Evolutionary conservation across 768 basidiomycete species (phyloP), one percentile per base, ranked within the genome.

Genomic region (Mycena chlorophos): DNA sequence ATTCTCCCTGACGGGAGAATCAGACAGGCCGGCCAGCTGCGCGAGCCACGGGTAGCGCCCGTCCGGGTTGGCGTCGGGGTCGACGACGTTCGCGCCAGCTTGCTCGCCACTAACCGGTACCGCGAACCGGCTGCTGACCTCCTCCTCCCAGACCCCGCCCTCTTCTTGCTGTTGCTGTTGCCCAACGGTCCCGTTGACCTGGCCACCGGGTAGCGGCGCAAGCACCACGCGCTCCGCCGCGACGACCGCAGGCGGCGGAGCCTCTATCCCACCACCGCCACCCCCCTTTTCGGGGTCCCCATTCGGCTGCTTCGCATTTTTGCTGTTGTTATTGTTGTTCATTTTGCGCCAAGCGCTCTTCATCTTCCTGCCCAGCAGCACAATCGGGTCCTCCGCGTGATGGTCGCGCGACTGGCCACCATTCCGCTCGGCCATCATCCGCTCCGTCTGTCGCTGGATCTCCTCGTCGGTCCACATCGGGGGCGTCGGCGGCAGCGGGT

Each of bases 321-420:
- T n/a, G n/a, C n/a, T n/a, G n/a, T n/a, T n/a, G 46, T 73, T 67
- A 67, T 73, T 78, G 45, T 68, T 57, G 51, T 75, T 75, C 49
- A 84, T 69, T 65, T 73, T 78, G 64, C 68, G 75, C 83, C 82
- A 85, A 17, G 80, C 75, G 29, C 66, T 80, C 66, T 79, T 84
- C 53, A 85, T 67, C 55, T 81, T 68, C 69, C 68, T 79, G 54
- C 83, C 83, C 39, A 86, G 64, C 19, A 69, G 63, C 52, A 78
- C 23, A 39, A 85, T 66, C 19, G 82, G 77, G 65, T 83, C 82
- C 55, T 82, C 80, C 31, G 66, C 51, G 29, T 60, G 70, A 3
- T 65, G 66, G 8, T 14, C 17, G 12, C 28, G 30, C 5, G 29
- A 25, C 20, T 29, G 3, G 31, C 45, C 28, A 2, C 43, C 40